These are phyloP conservation scores for Mitragyna speciosa DNA, from an alignment of 257 asterid genomes.

Conservation along the genomic window DNA sequence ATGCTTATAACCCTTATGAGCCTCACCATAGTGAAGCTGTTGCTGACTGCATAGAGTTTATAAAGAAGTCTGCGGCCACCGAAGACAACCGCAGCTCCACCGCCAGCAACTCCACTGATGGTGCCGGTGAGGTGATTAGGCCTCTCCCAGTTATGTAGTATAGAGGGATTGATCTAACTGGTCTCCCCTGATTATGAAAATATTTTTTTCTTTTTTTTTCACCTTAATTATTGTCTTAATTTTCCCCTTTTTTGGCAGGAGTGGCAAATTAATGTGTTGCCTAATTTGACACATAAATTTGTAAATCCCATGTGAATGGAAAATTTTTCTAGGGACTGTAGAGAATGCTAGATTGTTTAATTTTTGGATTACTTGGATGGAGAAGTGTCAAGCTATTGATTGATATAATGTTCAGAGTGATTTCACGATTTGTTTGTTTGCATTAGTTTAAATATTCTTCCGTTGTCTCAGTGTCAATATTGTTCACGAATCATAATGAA, in stretches of 20 bases:
- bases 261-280: neutral
- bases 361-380: neutral
- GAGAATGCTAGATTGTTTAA: neutral
- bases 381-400: neutral
- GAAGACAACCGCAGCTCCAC: constrained; percentile 20
- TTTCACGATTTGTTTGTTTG: neutral
- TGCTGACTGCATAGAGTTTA: constrained; percentile 50
- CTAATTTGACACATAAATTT: neutral
- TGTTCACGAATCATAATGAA: neutral
- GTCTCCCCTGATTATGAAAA: neutral
- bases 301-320: constrained; percentile 16
- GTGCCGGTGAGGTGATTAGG: constrained; percentile 20
- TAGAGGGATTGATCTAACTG: neutral
- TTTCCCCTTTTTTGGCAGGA: neutral
- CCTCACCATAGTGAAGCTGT: constrained; percentile 41
- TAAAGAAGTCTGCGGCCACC: constrained; percentile 35
- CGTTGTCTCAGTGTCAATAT: neutral
- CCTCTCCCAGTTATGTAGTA: constrained; percentile 25
- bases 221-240: too few relatives aligned
- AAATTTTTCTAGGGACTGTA: neutral
- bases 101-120: constrained; percentile 13
- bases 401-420: neutral
- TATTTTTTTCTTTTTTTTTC: neutral
- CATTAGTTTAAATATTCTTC: neutral
- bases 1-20: constrained; percentile 14